Base-by-base conservation (phyloP, 2,329 filamentous ascomycete genomes). In the Triangularia verruculosa region DNA sequence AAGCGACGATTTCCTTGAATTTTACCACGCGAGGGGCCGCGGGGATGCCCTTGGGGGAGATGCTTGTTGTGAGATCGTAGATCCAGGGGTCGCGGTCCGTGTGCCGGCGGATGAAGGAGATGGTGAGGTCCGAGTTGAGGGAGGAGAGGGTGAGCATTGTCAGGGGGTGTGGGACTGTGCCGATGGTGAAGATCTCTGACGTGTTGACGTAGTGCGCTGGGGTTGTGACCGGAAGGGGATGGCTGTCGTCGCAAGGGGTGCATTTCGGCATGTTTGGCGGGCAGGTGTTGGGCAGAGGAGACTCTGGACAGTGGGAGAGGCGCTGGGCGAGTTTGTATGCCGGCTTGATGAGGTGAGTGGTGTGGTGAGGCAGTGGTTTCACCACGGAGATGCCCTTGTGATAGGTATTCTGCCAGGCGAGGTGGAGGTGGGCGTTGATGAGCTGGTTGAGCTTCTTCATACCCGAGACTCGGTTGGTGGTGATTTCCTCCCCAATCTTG, bases 151-250 rank as follows among this genome's bases (percentile, higher is more conserved):
- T 85, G 61, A 88, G 84, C 51, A 92, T 82, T 1, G 93, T 97
- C 79, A 93, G 96, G 0, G 95, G 95, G 74, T 99, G 95, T 0
- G 94, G 94, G 12, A 98, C 89, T 0, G 88, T 91, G 64, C 90
- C 93, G 67, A 99, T 91, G 2, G 90, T 92, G 78, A 93, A 98
- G 15, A 89, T 74, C 1, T 81, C 82, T 13, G 88, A 88, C 4
- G 83, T 83, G 75, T 97, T 97, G 61, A 83, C 83, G 75, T 92
- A 95, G 17, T 83, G 78, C 2, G 84, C 77, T 2, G 87, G 85
- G 0, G 88, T 89, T n/a, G 82, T 80, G 68, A 96, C 83, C 59
- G 84, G 85, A 77, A 92, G 82, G 0, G 85, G 83, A 30, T 84
- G 83, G 8, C 84, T 83, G 24, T 86, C 80, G 17, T 86, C 83